Evolutionary conservation across 352 stramenopile genomes (phyloP), one percentile per base, ranked within the genome.

Genomic region (Halophytophthora batemanensis): DNA sequence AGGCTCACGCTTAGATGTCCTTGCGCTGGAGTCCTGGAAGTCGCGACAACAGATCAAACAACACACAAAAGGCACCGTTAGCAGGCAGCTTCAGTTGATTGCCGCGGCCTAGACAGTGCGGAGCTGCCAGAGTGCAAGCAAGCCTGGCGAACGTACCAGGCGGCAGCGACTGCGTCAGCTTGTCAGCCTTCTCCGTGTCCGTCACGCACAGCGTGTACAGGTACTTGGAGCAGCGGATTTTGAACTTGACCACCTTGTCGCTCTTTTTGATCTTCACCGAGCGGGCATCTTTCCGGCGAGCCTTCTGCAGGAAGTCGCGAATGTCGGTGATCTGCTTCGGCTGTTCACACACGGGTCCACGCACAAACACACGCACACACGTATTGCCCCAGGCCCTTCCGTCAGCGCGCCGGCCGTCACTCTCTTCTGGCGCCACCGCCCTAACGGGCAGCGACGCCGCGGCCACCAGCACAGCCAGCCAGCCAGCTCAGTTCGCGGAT

Each of bases 231-330:
- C 97, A 99, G 69, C 97, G 94, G 75, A 99, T 99, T 90, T 99
- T 99, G 90, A 99, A 99, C 90, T 99, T 99, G 74, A 97, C 97
- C 53, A 98, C 87, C 73, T 92, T 77, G 64, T 88, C 80, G 60
- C 87, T 90, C 93, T 99, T 99, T 81, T 98, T 98, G 74, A 99
- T 99, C 84, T 99, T 99, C 41, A 99, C 96, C 59, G 97, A 97
- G 66, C 96, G 97, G 64, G 97, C 97, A 88, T 98, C 93, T 78
- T 96, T 96, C 86, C 96, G 79, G 71, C 96, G 93, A 53, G 96
- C 96, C 86, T 98, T 99, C 82, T 98, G 96, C 66, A 99, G 87
- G 80, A 99, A 99, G 80, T 99, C 96, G 67, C 95, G 91, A 74
- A 99, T 98, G 77, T 99, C 96, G 65, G 90, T 98, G 87, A 99